These are phyloP conservation scores for Phytopythium oedochilum DNA, from an alignment of 352 stramenopile genomes.

Conservation along the genomic window DNA sequence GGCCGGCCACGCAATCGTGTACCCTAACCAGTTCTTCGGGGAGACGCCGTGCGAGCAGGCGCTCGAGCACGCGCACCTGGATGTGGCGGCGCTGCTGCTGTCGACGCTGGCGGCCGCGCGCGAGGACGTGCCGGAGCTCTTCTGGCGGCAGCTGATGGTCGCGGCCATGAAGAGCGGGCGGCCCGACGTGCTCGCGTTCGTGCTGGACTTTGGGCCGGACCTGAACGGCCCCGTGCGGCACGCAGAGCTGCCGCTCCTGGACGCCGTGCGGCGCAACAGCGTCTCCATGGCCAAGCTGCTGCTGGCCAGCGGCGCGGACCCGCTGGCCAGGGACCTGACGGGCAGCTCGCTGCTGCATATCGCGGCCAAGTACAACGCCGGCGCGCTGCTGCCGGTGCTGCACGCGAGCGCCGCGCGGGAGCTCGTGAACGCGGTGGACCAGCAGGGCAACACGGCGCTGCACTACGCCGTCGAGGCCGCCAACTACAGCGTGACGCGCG, in stretches of 20 bases:
- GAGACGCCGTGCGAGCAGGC: constrained; percentile 29
- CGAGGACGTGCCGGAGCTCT: constrained; percentile 18
- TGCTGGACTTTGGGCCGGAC: constrained; percentile 25
- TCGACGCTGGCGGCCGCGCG: constrained; percentile 2
- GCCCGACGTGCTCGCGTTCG: constrained; percentile 20
- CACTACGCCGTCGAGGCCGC: constrained; percentile 23
- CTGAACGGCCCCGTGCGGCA: constrained; percentile 20
- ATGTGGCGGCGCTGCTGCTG: constrained; percentile 19
- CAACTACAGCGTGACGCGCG: constrained; percentile 9
- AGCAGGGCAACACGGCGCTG: constrained; percentile 26
- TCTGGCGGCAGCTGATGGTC: constrained; percentile 19
- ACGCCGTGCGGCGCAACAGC: constrained; percentile 15
- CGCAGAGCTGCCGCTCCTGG: constrained; percentile 26
- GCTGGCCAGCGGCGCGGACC: constrained; percentile 18
- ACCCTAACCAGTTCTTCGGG: constrained; percentile 22
- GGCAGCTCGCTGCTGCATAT: constrained; percentile 29
- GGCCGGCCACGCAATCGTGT: constrained; percentile 8
- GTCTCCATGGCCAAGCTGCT: constrained; percentile 22
- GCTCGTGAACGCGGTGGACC: constrained; percentile 19
- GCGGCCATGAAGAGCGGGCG: constrained; percentile 20
- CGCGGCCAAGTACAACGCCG: constrained; percentile 21
- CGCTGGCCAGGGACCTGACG: constrained; percentile 11
- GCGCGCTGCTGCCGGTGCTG: constrained; percentile 14
- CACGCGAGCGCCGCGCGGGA: constrained; percentile 9
- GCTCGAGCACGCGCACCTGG: constrained; percentile 25